phyloP scores from a whole-genome alignment of 225 moss, liverwort and hornwort genomes.

The Ulota crispa region DNA sequence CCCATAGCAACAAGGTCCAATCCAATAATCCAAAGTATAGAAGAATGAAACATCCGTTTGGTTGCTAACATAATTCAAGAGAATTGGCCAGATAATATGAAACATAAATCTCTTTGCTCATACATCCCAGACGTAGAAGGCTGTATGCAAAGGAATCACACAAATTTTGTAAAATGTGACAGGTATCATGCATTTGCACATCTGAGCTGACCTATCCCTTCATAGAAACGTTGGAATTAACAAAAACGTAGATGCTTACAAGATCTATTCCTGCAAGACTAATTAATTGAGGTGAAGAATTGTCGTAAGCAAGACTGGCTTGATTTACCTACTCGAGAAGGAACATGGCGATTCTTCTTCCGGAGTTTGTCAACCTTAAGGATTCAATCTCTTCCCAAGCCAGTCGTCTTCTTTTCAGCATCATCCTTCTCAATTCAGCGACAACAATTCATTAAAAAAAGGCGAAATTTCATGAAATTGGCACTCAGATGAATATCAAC shows the following conservation, averaged over 20 bases:
- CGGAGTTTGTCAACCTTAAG: background rate
- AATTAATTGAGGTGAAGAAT: background rate
- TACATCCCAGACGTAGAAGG: slow-evolving; percentile 1
- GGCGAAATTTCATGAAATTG: background rate
- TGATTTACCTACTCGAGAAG: slow-evolving; percentile 15
- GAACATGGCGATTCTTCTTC: slow-evolving; percentile 8
- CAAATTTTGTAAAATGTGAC: background rate
- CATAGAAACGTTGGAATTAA: background rate
- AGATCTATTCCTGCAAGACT: background rate
- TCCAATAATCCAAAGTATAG: too few species aligned
- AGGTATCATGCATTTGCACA: background rate
- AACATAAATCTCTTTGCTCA: background rate
- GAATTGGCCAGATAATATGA: background rate
- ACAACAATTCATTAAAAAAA: background rate
- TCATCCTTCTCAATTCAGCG: background rate
- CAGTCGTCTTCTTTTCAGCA: background rate
- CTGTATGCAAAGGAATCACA: background rate
- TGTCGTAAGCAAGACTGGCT: background rate
- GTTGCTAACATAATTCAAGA: too few species aligned
- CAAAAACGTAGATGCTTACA: background rate
- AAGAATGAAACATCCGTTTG: too few species aligned
- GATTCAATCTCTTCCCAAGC: background rate
- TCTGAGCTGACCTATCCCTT: background rate
- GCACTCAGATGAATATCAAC: background rate
- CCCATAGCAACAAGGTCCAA: too few species aligned